Conservation (phyloP, 2,329 filamentous ascomycete genomes). For the Neoarthrinium moseri region DNA sequence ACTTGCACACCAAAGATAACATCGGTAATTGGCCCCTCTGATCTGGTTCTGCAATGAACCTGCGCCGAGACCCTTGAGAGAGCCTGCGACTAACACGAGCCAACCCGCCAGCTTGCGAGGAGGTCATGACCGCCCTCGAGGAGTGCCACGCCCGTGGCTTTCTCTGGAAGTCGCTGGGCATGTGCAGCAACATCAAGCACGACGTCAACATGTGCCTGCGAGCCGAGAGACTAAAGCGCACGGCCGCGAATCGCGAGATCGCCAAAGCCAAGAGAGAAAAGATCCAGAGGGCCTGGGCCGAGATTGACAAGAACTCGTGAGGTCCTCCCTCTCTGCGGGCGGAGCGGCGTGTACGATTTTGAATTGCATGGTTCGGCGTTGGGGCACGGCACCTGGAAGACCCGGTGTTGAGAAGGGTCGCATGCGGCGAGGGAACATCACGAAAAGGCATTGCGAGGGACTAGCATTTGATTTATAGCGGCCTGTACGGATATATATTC, state of each 20-base stretch:
- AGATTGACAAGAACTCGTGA: conserved; percentile 70
- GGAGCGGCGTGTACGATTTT: conserved; percentile 6
- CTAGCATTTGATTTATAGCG: neutral
- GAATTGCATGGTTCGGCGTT: conserved; percentile 15
- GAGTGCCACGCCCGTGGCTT: conserved; percentile 94
- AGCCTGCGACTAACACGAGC: neutral
- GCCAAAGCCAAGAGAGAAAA: conserved; percentile 69
- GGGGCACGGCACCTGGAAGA: neutral
- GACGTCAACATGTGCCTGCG: conserved; percentile 83
- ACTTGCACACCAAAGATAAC: conserved; percentile 91
- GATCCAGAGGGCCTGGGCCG: conserved; percentile 76
- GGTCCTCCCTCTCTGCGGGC: neutral
- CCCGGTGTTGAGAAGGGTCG: neutral
- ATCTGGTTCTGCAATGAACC: neutral
- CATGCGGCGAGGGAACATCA: neutral
- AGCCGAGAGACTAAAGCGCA: conserved; percentile 75
- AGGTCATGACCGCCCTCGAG: conserved; percentile 89
- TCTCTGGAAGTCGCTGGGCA: conserved; percentile 84
- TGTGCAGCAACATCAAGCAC: conserved; percentile 84
- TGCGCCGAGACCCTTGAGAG: no score
- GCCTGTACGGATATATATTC: conserved; percentile 3
- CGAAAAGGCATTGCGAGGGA: neutral
- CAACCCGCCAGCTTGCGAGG: conserved; percentile 74
- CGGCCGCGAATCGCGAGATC: conserved; percentile 70
- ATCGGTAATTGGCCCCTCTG: conserved; percentile 58